Conservation (phyloP, 805 yeast species). For the Candida nemodendra region DNA sequence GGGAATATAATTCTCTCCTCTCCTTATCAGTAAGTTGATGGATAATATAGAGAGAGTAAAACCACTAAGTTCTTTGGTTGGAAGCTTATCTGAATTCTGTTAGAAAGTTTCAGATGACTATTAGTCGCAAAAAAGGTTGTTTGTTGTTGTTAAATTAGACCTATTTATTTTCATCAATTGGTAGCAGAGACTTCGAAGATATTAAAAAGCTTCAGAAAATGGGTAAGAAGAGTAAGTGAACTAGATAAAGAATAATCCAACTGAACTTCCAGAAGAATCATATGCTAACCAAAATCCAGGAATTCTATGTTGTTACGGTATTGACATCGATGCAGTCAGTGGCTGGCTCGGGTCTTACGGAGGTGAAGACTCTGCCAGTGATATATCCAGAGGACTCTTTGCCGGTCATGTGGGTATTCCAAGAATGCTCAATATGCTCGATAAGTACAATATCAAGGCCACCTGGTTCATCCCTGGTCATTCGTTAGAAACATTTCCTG, state of each 20-base stretch:
- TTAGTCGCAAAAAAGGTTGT: too few relatives aligned
- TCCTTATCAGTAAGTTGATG: too few relatives aligned
- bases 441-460: slow-evolving; percentile 36
- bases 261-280: background rate
- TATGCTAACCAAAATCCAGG: slow-evolving; percentile 17
- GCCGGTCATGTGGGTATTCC: slow-evolving; percentile 38
- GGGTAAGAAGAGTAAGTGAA: slow-evolving; percentile 7
- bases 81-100: too few relatives aligned
- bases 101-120: too few relatives aligned
- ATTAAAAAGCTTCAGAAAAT: too few relatives aligned
- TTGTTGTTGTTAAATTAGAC: too few relatives aligned
- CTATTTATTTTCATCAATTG: too few relatives aligned
- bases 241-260: background rate
- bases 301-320: slow-evolving; percentile 36
- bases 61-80: too few relatives aligned
- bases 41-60: too few relatives aligned
- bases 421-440: slow-evolving; percentile 34
- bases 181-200: too few relatives aligned
- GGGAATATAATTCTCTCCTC: too few relatives aligned
- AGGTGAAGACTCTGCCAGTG: slow-evolving; percentile 37
- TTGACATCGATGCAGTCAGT: slow-evolving; percentile 38
- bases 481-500: slow-evolving; percentile 39
- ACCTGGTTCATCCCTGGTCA: slow-evolving; percentile 41
- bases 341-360: slow-evolving; percentile 40
- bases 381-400: slow-evolving; percentile 37